Base-by-base conservation (phyloP, 345 rosid genomes). In the Salix koriyanagi region DNA sequence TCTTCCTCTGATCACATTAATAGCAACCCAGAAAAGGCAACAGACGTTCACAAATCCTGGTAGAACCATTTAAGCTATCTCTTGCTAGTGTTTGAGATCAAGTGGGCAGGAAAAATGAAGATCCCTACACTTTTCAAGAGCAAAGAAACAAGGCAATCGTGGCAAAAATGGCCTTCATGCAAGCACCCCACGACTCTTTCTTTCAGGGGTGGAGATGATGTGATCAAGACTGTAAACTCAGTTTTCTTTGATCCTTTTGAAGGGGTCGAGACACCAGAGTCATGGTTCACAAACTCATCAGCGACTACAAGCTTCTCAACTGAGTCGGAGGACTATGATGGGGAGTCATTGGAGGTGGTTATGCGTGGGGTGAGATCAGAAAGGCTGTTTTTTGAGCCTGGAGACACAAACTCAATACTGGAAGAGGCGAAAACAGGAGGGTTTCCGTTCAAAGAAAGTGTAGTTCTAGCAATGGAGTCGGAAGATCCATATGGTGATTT, bases 401-500 rank as follows among this genome's bases (percentile, higher is more conserved):
- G 91, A 9, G 77, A 84, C 76, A 90, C 94, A 0, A 90, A 85
- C 74, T 95, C 99, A 0, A 93, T 93, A 76, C 76, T 93, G 4
- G 91, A 81, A 67, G 84, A 87, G 72, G 78, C 81, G 1, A 83
- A 83, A 73, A 62, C 71, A 5, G 79, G 56, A 2, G 81, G 72
- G 80, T 68, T 77, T 34, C 82, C 86, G 10, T 86, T 89, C 64
- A 85, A 88, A 76, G 91, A 87, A 71, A 87, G 94, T 41, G 89
- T 90, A 37, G 85, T 83, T 26, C 50, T 93, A 26, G 85, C 94
- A 2, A 77, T 96, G 90, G 96, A 93, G 58, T 91, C 99, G 0
- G 92, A 85, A 37, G 86, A 93, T 67, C 99, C 98, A 1, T 92
- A 93, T 64, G 36, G 64, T 6, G 99, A 96, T 72, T 96, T 96